These are phyloP conservation scores for Lactifluus hygrophoroides DNA, from an alignment of 768 basidiomycete genomes.

Conservation along the genomic window DNA sequence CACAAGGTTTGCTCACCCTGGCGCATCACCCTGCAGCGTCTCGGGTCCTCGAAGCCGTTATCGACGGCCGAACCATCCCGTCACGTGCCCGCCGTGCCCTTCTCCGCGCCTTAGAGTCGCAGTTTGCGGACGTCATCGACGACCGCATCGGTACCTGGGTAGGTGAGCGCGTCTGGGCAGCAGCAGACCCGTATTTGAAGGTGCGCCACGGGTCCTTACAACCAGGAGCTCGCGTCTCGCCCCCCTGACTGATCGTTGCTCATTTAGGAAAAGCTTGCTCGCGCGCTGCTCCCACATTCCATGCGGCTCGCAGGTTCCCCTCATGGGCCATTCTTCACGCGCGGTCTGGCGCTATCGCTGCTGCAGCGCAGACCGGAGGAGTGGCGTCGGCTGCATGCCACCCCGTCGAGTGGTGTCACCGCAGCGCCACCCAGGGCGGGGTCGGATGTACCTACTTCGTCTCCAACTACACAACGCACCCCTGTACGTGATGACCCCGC, in stretches of 20 bases:
- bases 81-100: conserved; percentile 60
- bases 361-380: conserved; percentile 72
- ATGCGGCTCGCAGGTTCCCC: conserved; percentile 64
- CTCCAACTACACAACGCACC: not conserved
- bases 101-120: conserved; percentile 65
- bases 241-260: too few relatives aligned
- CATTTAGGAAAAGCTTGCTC: conserved; percentile 82
- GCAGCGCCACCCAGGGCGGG: not conserved
- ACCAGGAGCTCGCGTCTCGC: too few relatives aligned
- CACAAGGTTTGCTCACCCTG: conserved; percentile 50
- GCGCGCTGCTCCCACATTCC: conserved; percentile 65
- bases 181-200: conserved; percentile 88
- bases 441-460: not conserved
- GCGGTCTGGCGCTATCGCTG: conserved; percentile 69
- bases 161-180: conserved; percentile 84
- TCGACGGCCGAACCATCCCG: conserved; percentile 60
- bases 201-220: conserved; percentile 37
- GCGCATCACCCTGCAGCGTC: conserved; percentile 60
- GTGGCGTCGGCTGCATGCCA: conserved; percentile 69
- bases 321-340: conserved; percentile 83
- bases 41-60: conserved; percentile 68
- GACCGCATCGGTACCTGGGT: conserved; percentile 88
- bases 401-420: conserved; percentile 11
- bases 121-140: conserved; percentile 74
- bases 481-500: not conserved